Conservation (phyloP, 768 basidiomycete genomes). For the Pseudohyphozyma bogoriensis region DNA sequence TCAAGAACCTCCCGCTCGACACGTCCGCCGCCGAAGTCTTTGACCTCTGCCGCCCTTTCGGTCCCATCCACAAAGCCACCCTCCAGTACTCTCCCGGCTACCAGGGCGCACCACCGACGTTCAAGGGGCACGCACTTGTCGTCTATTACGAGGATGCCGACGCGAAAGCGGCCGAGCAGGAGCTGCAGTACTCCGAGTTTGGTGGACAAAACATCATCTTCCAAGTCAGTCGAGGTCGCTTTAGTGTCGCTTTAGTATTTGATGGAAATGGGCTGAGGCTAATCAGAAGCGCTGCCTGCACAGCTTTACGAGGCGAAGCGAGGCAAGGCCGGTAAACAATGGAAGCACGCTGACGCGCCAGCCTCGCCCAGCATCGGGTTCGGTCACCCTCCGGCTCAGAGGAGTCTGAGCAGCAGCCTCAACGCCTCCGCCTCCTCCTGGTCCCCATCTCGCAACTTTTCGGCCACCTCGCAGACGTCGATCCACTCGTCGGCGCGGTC, state of each 20-base stretch:
- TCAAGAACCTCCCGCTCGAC: constrained; percentile 67
- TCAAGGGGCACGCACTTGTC: constrained; percentile 20
- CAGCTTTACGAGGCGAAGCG: too few species aligned
- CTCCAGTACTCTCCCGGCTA: constrained; percentile 8
- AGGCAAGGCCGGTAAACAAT: too few species aligned
- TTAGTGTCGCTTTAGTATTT: too few species aligned
- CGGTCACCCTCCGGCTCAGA: background rate
- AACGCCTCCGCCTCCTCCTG: constrained; percentile 9
- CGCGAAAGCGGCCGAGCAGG: constrained; percentile 6
- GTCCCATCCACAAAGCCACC: constrained; percentile 47
- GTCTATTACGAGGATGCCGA: constrained; percentile 35
- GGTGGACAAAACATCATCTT: constrained; percentile 36
- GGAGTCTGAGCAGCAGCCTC: background rate
- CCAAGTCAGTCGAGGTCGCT: constrained; percentile 8
- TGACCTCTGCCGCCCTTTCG: constrained; percentile 73
- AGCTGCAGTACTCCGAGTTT: constrained; percentile 23
- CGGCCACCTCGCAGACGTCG: constrained; percentile 9
- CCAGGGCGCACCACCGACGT: background rate
- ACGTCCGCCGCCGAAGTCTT: constrained; percentile 66
- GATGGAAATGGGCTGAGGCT: too few species aligned
- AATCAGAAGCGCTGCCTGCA: too few species aligned
- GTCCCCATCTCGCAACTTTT: constrained; percentile 8
- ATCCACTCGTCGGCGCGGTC: constrained; percentile 46
- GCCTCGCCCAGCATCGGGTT: background rate
- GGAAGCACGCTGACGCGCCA: too few species aligned